Evolutionary conservation across 441 rosid genomes (phyloP).

Genomic region (Erodium trifolium): DNA sequence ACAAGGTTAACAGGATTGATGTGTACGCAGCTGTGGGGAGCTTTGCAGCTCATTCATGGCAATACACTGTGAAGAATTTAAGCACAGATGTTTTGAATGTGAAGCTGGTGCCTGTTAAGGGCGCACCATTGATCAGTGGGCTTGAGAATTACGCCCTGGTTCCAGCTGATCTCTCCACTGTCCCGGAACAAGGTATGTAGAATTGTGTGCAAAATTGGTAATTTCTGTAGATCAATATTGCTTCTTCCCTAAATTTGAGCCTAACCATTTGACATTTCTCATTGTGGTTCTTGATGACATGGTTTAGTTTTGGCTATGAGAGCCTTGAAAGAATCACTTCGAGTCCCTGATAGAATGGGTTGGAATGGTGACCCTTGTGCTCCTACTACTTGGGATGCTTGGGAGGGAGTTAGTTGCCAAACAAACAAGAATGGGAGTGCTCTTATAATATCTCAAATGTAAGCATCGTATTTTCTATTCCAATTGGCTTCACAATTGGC

Average conservation of each 20-base stretch:
- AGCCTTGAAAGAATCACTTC: constrained; percentile 80
- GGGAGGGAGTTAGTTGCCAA: constrained; percentile 94
- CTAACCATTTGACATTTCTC: background rate
- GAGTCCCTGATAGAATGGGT: constrained; percentile 89
- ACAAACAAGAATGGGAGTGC: constrained; percentile 52
- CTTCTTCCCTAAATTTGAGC: constrained; percentile 3
- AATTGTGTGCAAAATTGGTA: background rate
- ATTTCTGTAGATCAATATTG: background rate
- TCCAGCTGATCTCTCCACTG: constrained; percentile 69
- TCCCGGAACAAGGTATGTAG: constrained; percentile 65
- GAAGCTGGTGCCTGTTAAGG: constrained; percentile 45
- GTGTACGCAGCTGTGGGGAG: constrained; percentile 52
- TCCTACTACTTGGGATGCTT: constrained; percentile 94
- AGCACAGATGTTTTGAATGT: constrained; percentile 48
- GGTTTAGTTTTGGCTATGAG: constrained; percentile 68
- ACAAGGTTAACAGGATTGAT: constrained; percentile 68
- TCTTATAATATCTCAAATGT: constrained; percentile 84
- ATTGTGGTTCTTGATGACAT: constrained; percentile 12
- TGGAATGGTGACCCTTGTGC: constrained; percentile 99
- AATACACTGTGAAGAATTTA: constrained; percentile 53
- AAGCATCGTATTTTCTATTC: constrained; percentile 25
- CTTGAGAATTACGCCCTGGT: constrained; percentile 88
- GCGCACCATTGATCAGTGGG: constrained; percentile 70
- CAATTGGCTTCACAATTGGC: background rate
- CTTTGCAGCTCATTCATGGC: constrained; percentile 53